Conservation (phyloP, 805 yeast genomes). For the Deakozyma indianensis region DNA sequence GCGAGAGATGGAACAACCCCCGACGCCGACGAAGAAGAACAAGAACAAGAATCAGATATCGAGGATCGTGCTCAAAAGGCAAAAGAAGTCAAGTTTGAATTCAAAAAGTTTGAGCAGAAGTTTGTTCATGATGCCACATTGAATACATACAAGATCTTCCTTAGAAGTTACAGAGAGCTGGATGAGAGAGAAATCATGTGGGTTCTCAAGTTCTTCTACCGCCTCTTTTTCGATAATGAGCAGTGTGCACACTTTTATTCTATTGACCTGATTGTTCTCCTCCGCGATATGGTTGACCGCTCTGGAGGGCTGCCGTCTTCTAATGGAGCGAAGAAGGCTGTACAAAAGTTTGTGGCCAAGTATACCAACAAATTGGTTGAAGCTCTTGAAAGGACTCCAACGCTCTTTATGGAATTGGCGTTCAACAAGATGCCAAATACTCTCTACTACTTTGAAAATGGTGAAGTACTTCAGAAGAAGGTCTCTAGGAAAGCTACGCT, state of each 20-base stretch:
- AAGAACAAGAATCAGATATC: constrained; percentile 10
- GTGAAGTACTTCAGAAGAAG: constrained; percentile 28
- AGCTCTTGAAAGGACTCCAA: constrained; percentile 35
- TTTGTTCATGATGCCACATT: constrained; percentile 48
- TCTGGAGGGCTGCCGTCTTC: constrained; percentile 32
- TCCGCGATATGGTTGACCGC: constrained; percentile 37
- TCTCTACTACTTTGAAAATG: constrained; percentile 43
- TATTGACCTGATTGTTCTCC: constrained; percentile 53
- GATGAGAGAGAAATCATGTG: constrained; percentile 43
- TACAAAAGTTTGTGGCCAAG: constrained; percentile 49
- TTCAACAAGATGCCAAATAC: constrained; percentile 41
- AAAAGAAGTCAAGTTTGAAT: constrained; percentile 35
- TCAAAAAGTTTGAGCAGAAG: constrained; percentile 25
- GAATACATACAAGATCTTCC: constrained; percentile 46
- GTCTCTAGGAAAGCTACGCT: constrained; percentile 5
- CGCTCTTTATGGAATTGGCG: constrained; percentile 46
- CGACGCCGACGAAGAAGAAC: constrained; percentile 10
- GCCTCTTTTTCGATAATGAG: constrained; percentile 51
- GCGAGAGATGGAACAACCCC: constrained; percentile 4
- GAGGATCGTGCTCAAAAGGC: constrained; percentile 19
- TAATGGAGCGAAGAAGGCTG: constrained; percentile 36
- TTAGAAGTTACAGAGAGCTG: constrained; percentile 50
- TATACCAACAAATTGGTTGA: constrained; percentile 45
- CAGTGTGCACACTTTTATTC: constrained; percentile 45
- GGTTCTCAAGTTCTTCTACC: constrained; percentile 56